A percentile compares a stretch with the other conserved stretches of the same genome.
Evolutionary conservation across 805 yeast genomes (phyloP).

Genomic region (Starmerella bombi): DNA sequence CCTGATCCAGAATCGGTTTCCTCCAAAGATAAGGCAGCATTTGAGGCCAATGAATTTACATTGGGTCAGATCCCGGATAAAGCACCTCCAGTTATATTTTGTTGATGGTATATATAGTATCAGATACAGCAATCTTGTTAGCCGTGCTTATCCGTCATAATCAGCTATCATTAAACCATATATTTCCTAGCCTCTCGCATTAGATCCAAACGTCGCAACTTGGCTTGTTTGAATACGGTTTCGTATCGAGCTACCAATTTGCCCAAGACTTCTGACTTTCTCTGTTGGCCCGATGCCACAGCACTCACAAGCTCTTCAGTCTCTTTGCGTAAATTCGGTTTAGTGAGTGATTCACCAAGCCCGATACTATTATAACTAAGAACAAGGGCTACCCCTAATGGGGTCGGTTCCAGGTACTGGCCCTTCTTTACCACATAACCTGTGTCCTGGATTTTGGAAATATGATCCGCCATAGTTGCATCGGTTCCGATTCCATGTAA

Average conservation of each 20-base stretch:
- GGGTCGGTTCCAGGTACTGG: slow-evolving; percentile 51
- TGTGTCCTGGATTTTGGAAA: slow-evolving; percentile 59
- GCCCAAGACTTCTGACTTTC: slow-evolving; percentile 28
- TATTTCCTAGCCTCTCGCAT: slow-evolving; percentile 13
- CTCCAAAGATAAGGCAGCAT: slow-evolving; percentile 35
- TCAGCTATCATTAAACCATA: not conserved
- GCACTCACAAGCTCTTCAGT: slow-evolving; percentile 54
- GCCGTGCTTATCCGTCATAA: not conserved
- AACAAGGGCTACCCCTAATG: slow-evolving; percentile 71
- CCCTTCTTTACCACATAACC: slow-evolving; percentile 44
- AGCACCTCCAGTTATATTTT: slow-evolving; percentile 24
- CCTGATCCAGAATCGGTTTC: slow-evolving; percentile 31
- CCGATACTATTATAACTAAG: slow-evolving; percentile 77
- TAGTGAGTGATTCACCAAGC: slow-evolving; percentile 63
- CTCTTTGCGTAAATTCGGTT: slow-evolving; percentile 72
- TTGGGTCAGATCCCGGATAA: slow-evolving; percentile 26
- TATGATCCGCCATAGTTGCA: slow-evolving; percentile 98
- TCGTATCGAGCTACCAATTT: slow-evolving; percentile 17
- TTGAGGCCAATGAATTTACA: slow-evolving; percentile 26
- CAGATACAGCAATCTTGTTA: not conserved
- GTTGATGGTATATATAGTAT: slow-evolving; percentile 11
- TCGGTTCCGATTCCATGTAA: slow-evolving; percentile 96
- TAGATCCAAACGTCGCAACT: slow-evolving; percentile 4
- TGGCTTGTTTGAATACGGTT: slow-evolving; percentile 14
- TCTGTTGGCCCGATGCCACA: slow-evolving; percentile 52